Base-by-base conservation (phyloP, 176 grass and related monocot genomes). In the Dactylis glomerata region DNA sequence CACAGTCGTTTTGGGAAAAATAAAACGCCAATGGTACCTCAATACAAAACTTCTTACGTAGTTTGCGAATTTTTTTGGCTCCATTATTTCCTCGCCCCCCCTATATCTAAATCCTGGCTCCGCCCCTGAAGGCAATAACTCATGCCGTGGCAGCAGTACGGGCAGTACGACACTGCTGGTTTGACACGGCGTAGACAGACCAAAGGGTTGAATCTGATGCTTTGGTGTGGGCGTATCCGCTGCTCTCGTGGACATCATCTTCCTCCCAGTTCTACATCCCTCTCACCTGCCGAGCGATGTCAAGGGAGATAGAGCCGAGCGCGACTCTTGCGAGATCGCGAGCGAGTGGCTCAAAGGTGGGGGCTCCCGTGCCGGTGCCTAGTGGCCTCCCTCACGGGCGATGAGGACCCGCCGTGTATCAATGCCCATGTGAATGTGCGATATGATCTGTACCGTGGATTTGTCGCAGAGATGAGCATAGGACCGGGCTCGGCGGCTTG, bases 371-470 rank as follows among this genome's bases (percentile, higher is more conserved):
- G 32, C 32, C 64, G 64, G 61, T 19, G 61, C 41, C 40, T n/a
- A n/a, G n/a, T n/a, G n/a, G n/a, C 41, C 8, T 10, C 41, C 41
- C 41, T 42, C 8, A 42, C 10, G 8, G n/a, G n/a, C n/a, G n/a
- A n/a, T n/a, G 41, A 40, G 34, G 34, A 2, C 45, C 45, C 72
- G 28, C 44, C 71, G 7, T 47, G 44, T 4, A 36, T 67, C 16
- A 47, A 75, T 51, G 72, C 45, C 44, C 72, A 75, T 75, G 72
- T 75, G 72, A 51, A 33, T 75, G 72, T 75, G 72, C 45, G 72
- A 75, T 68, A 37, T n/a, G 10, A 6, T 34, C 22, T n/a, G 66
- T 68, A 66, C n/a, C 19, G 3, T 23, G 15, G 2, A 5, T 8
- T 8, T 65, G 30, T 34, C 46, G 46, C 46, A 26, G 20, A 8